Evolutionary conservation across 164 flowering plant genomes (phyloP).

Genomic region (Warburgia ugandensis): DNA sequence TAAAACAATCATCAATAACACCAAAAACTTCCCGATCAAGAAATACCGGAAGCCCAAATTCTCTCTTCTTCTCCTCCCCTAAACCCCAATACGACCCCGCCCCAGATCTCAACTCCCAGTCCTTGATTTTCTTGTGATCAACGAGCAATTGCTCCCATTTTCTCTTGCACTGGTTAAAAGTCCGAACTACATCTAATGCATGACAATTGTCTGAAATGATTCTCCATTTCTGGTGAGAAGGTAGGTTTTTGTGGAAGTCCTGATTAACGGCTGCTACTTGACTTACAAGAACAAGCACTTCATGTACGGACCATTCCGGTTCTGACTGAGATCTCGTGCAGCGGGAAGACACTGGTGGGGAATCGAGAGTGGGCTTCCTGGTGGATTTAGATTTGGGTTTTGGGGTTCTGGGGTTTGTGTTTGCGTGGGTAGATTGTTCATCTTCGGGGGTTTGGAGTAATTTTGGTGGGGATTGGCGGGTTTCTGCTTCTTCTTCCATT

Average conservation of each 20-base stretch:
- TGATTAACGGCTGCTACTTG: slow-evolving; percentile 44
- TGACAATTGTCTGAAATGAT: slow-evolving; percentile 46
- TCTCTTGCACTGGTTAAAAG: slow-evolving; percentile 44
- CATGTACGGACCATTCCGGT: slow-evolving; percentile 41
- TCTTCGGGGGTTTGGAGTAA: no score
- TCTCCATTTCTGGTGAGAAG: slow-evolving; percentile 56
- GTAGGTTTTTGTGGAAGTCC: slow-evolving; percentile 34
- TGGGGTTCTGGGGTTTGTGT: no score
- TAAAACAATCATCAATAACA: slow-evolving; percentile 24
- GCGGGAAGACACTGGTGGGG: slow-evolving; percentile 11
- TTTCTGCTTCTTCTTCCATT: no score
- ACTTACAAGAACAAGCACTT: slow-evolving; percentile 40
- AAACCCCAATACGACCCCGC: slow-evolving; percentile 35
- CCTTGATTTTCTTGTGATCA: slow-evolving; percentile 36
- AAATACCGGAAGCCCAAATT: slow-evolving; percentile 30
- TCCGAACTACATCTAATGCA: slow-evolving; percentile 31
- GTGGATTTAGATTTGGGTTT: no score
- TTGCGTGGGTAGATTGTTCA: no score
- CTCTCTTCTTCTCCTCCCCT: slow-evolving; percentile 25
- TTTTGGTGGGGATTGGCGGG: no score
- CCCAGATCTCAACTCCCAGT: slow-evolving; percentile 26
- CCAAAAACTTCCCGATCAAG: slow-evolving; percentile 41
- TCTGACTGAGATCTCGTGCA: slow-evolving; percentile 49
- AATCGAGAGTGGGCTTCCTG: background rate
- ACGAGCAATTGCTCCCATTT: slow-evolving; percentile 51